phyloP scores from a whole-genome alignment of 768 basidiomycete genomes.

The Gloeostereum incarnatum region DNA sequence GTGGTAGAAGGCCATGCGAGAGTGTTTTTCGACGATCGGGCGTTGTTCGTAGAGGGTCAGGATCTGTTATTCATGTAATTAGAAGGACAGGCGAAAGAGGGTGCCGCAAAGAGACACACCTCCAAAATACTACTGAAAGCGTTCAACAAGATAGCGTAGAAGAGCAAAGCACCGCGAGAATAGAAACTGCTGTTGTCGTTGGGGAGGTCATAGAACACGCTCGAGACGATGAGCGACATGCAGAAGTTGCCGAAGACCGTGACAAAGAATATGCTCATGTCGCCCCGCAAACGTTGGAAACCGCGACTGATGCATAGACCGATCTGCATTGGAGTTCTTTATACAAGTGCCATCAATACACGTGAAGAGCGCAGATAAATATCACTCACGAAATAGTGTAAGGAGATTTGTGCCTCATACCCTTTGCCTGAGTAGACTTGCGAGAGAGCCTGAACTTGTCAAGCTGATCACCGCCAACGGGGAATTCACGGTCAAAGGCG shows the following conservation, averaged over 20 bases:
- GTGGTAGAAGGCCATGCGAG: conserved; percentile 30
- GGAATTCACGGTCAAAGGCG: conserved; percentile 19
- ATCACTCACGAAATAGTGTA: conserved; percentile 30
- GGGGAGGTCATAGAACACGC: conserved; percentile 31
- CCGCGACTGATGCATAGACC: conserved; percentile 33
- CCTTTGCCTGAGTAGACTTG: conserved; percentile 26
- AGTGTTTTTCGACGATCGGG: conserved; percentile 29
- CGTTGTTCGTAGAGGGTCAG: conserved; percentile 18
- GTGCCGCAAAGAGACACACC: conserved; percentile 6
- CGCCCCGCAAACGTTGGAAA: conserved; percentile 33
- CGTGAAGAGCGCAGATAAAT: background rate
- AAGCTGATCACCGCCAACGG: conserved; percentile 16
- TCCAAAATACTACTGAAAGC: conserved; percentile 27
- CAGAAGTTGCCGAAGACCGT: conserved; percentile 13
- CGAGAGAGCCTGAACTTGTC: conserved; percentile 20
- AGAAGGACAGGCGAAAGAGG: background rate
- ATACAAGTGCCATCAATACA: too few species aligned
- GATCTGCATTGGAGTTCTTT: conserved; percentile 33
- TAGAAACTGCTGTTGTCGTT: conserved; percentile 29
- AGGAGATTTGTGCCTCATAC: conserved; percentile 18
- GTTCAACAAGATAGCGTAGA: conserved; percentile 27
- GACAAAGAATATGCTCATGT: conserved; percentile 16
- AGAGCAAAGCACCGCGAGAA: conserved; percentile 30
- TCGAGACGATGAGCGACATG: conserved; percentile 14
- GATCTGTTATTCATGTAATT: conserved; percentile 11